phyloP scores from a whole-genome alignment of 2,329 filamentous ascomycete genomes.

The Hymenoscyphus fructigenus region DNA sequence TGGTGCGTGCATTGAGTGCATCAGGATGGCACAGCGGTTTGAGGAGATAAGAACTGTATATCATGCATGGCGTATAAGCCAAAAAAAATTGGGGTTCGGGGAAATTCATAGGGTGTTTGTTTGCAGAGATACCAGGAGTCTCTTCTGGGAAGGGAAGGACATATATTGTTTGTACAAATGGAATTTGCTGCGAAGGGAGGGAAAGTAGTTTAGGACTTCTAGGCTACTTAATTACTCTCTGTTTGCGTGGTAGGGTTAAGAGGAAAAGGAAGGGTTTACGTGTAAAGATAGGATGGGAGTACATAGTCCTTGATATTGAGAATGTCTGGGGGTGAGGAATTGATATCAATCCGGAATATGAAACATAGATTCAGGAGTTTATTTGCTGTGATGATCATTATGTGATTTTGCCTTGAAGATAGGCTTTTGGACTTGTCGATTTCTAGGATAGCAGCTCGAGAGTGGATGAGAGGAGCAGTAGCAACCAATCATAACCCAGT shows the following conservation, averaged over 20 bases:
- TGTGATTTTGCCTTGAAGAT: background rate
- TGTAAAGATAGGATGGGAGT: background rate
- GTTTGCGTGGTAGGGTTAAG: background rate
- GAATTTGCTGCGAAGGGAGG: background rate
- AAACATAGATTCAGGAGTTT: background rate
- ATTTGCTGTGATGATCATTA: background rate
- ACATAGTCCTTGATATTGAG: background rate
- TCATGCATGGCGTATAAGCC: background rate
- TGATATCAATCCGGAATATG: background rate
- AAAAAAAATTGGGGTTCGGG: background rate
- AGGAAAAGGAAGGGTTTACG: background rate
- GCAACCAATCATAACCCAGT: background rate
- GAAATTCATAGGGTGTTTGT: background rate
- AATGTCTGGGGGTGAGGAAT: background rate
- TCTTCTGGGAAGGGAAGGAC: background rate
- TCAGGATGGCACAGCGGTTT: background rate
- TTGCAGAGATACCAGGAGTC: background rate
- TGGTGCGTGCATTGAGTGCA: background rate
- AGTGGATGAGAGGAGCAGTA: background rate
- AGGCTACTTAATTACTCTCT: background rate
- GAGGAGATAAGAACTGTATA: background rate
- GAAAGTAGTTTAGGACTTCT: background rate
- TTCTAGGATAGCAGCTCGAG: no score
- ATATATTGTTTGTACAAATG: slow-evolving; percentile 2
- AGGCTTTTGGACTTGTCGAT: background rate